Percentiles rank a stretch among this genome's conserved stretches.
phyloP scores from a whole-genome alignment of 257 asterid species.

The Anisodus tanguticus region DNA sequence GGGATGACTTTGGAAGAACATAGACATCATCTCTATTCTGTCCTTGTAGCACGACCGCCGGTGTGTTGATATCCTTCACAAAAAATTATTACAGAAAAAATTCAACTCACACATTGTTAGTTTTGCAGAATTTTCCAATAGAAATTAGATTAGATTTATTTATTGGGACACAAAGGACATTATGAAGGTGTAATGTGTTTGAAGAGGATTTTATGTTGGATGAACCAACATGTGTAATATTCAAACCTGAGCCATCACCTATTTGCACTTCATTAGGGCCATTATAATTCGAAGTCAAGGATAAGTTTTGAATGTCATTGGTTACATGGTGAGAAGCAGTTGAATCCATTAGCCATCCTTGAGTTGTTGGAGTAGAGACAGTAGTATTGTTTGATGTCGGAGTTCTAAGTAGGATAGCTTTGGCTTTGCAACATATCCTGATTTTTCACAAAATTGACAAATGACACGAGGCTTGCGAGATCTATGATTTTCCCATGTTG shows the following conservation, averaged over 20 bases:
- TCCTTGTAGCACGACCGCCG: neutral
- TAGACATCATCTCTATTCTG: neutral
- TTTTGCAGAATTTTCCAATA: neutral
- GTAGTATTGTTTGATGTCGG: neutral
- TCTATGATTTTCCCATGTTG: neutral
- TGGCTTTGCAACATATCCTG: neutral
- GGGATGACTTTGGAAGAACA: neutral
- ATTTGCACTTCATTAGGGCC: neutral
- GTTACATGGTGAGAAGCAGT: neutral
- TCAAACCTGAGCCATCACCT: neutral
- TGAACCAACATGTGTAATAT: slow-evolving; percentile 13
- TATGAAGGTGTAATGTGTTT: neutral
- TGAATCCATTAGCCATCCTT: neutral
- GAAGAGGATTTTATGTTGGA: neutral
- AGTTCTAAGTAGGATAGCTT: neutral
- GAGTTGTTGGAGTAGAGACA: neutral
- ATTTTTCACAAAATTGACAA: neutral
- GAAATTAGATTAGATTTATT: neutral
- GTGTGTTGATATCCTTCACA: neutral
- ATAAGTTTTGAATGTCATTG: neutral
- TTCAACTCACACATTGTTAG: neutral
- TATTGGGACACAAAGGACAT: neutral
- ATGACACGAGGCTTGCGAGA: neutral
- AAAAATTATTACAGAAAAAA: neutral
- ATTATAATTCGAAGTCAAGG: neutral